Evolutionary conservation across 352 stramenopile genomes (phyloP), one percentile per base, ranked within the genome.

Genomic region (Globisporangium orthogonon): DNA sequence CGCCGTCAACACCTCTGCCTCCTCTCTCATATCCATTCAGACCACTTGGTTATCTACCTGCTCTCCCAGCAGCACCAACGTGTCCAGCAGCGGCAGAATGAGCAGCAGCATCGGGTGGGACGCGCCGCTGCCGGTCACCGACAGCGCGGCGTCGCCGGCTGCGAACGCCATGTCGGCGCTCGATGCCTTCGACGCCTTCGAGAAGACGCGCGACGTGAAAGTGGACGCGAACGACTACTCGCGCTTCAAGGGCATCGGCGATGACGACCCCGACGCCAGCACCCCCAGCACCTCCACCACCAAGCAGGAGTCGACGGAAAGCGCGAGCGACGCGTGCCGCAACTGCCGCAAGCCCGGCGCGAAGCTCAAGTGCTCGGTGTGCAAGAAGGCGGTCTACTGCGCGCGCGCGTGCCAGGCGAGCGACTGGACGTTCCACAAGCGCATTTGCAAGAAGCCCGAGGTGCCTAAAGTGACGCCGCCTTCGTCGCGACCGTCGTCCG

Each of bases 201-300:
- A 89, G 31, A 79, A 73, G 45, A 80, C 78, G 45, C 66, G 73
- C 61, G 71, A 83, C 48, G 68, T 87, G 2, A 87, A 78, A 46
- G 69, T 86, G 43, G 84, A 94, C 63, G 84, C 70, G 53, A 92
- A 93, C 66, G 83, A 94, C 62, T 94, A 94, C 69, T 93, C 85
- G 50, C 80, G 85, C 44, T 94, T 94, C 60, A 86, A 94, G 29
- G 61, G 79, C 71, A 89, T 93, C 54, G 78, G 78, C 51, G 61
- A 60, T 15, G 64, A 66, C 13, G 65, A 70, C 53, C 74, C 87
- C 30, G 66, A 78, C 18, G 70, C 80, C 51, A 48, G 56, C 29
- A 54, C 39, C 23, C 23, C 23, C 23, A 23, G 23, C 4, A 44
- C 54, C 15, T 61, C 60, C 41, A 69, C 64, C 23, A 58, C 61